phyloP scores from a whole-genome alignment of 345 rosid species.

The Populus pruinosa region DNA sequence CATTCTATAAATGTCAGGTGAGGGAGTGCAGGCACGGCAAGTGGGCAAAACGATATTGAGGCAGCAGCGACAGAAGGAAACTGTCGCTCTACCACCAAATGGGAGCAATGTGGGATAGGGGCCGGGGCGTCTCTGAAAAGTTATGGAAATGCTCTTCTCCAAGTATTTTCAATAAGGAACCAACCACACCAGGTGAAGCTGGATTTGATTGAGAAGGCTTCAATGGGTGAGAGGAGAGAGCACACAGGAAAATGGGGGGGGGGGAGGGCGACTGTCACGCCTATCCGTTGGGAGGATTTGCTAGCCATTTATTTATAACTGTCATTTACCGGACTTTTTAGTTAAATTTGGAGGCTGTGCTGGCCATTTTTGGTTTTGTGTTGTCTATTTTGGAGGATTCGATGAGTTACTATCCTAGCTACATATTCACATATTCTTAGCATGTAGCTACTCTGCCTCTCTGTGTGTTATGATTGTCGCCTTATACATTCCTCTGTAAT shows the following conservation, averaged over 20 bases:
- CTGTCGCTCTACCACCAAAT: slow-evolving; percentile 2
- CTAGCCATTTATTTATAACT: slow-evolving; percentile 13
- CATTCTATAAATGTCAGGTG: background rate
- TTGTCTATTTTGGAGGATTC: background rate
- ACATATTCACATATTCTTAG: no score
- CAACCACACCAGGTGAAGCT: slow-evolving; percentile 3
- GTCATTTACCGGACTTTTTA: background rate
- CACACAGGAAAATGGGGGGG: background rate
- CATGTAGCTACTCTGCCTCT: no score
- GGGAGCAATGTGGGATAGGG: background rate
- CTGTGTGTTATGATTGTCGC: no score
- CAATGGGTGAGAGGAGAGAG: background rate
- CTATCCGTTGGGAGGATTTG: background rate
- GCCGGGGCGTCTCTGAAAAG: background rate
- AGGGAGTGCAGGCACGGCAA: no score
- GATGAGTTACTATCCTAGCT: no score
- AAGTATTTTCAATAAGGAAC: background rate
- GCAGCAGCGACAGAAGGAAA: background rate
- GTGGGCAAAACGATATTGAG: background rate
- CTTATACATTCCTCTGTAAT: no score
- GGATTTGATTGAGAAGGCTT: background rate
- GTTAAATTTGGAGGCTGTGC: slow-evolving; percentile 10
- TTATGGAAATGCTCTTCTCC: no score
- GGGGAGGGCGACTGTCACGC: slow-evolving; percentile 9
- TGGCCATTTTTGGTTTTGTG: background rate